Evolutionary conservation across 179 eudicot genomes (phyloP), one percentile per base, ranked within the genome.

Genomic region (Beta macrorhiza): DNA sequence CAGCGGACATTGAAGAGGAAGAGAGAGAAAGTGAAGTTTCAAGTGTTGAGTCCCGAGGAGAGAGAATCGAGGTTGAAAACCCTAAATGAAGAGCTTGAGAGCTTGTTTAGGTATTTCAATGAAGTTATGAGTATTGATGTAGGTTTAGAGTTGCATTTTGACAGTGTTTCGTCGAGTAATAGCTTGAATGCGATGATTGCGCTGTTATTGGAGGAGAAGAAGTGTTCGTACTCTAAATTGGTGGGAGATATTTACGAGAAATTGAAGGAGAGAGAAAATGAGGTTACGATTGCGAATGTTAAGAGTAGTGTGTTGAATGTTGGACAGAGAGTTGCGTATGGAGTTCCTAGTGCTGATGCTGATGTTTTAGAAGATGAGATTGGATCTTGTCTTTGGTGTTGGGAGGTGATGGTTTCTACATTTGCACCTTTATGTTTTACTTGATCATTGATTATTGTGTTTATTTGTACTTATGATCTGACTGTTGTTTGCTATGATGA

Each of bases 341-440:
- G 98, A 4, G 86, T 91, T 52, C 83, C 84, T 1, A 83, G 82
- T 74, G 86, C 81, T 1, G 96, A 91, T 79, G 94, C 89, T 25
- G 94, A 94, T 87, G 90, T 92, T 75, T 85, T 97, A 72, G 97
- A 97, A 82, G 98, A 97, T 80, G 97, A 92, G 75, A 80, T 85
- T 11, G 90, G 83, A 76, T 83, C 90, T 55, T 89, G 90, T 65
- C 91, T 94, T 32, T 93, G 99, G 99, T 97, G 95, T 79, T 94
- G 99, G 99, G 98, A 94, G 98, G 98, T 94, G 83, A 78, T 55
- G 65, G 25, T 8, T 70, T 59, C 57, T 19, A 12, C n/a, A 5
- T 44, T 3, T 22, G 45, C 0, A 4, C 19, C 11, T 20, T 47
- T 1, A 6, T 17, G 17, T 59, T 37, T n/a, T 20, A 3, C 15